phyloP scores from a whole-genome alignment of 306 rosid species.

The Pyrus betulifolia region DNA sequence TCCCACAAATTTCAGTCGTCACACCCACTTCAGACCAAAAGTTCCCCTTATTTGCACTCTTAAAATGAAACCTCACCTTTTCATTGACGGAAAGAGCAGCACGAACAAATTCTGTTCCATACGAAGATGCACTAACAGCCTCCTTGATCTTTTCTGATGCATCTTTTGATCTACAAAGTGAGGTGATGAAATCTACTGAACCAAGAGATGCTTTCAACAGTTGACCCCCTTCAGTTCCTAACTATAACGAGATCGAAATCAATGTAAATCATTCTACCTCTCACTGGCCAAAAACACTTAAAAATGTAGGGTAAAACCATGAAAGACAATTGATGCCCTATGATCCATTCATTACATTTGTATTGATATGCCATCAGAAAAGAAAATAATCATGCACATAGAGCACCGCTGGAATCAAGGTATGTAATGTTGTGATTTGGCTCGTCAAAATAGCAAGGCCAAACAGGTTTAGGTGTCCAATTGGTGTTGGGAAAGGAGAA shows the following conservation, averaged over 20 bases:
- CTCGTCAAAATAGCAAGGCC: no score
- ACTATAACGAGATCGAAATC: slow-evolving; percentile 45
- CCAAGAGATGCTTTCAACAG: slow-evolving; percentile 82
- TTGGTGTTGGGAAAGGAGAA: no score
- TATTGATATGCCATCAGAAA: background rate
- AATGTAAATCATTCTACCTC: slow-evolving; percentile 21
- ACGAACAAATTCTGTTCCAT: slow-evolving; percentile 84
- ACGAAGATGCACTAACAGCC: slow-evolving; percentile 75
- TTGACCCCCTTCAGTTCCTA: slow-evolving; percentile 48
- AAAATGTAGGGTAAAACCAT: background rate
- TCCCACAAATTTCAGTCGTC: background rate
- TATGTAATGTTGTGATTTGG: no score
- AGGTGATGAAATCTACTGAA: slow-evolving; percentile 88
- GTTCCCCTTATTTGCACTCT: background rate
- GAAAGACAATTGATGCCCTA: background rate
- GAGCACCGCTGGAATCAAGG: background rate
- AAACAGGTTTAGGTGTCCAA: no score
- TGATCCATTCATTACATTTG: background rate
- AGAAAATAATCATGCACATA: background rate
- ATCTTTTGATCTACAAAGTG: slow-evolving; percentile 62
- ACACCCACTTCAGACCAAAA: background rate
- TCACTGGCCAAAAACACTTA: slow-evolving; percentile 8
- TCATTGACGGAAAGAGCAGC: slow-evolving; percentile 82
- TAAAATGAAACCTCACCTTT: slow-evolving; percentile 47
- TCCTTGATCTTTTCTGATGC: slow-evolving; percentile 71